Evolutionary conservation across 2,329 filamentous ascomycete genomes (phyloP).

Genomic region (Claviceps pazoutovae): DNA sequence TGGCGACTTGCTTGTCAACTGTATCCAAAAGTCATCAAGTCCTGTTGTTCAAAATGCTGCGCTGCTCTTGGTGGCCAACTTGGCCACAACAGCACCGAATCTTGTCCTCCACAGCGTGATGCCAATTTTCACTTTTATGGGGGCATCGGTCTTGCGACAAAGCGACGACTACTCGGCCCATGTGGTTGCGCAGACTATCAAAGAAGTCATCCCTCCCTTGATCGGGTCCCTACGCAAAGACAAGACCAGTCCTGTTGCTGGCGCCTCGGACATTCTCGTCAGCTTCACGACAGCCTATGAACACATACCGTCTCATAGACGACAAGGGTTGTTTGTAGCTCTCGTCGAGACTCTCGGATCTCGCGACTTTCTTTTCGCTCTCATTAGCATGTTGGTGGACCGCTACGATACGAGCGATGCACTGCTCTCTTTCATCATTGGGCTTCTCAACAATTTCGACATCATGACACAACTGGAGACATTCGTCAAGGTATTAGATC

Average conservation of each 20-base stretch:
- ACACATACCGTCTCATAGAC: constrained; percentile 79
- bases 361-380: constrained; percentile 74
- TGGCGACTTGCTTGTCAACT: constrained; percentile 83
- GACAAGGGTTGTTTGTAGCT: constrained; percentile 69
- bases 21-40: constrained; percentile 80
- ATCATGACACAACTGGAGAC: constrained; percentile 66
- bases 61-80: constrained; percentile 70
- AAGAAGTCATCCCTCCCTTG: constrained; percentile 82
- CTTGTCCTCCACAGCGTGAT: constrained; percentile 92
- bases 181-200: constrained; percentile 89
- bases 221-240: constrained; percentile 74
- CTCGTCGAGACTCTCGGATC: constrained; percentile 75
- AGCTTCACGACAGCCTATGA: constrained; percentile 96
- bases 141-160: constrained; percentile 76
- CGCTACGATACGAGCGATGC: constrained; percentile 67
- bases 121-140: constrained; percentile 99
- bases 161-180: constrained; percentile 95
- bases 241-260: constrained; percentile 62
- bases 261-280: constrained; percentile 77
- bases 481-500: constrained; percentile 60
- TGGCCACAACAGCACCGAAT: constrained; percentile 80
- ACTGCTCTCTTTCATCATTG: constrained; percentile 59
- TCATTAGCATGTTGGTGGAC: constrained; percentile 82
- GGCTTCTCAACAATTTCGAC: constrained; percentile 59
- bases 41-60: constrained; percentile 90